Evolutionary conservation across 805 yeast genomes (phyloP), one percentile per base, ranked within the genome.

Genomic region (Schizosaccharomyces octosporus): DNA sequence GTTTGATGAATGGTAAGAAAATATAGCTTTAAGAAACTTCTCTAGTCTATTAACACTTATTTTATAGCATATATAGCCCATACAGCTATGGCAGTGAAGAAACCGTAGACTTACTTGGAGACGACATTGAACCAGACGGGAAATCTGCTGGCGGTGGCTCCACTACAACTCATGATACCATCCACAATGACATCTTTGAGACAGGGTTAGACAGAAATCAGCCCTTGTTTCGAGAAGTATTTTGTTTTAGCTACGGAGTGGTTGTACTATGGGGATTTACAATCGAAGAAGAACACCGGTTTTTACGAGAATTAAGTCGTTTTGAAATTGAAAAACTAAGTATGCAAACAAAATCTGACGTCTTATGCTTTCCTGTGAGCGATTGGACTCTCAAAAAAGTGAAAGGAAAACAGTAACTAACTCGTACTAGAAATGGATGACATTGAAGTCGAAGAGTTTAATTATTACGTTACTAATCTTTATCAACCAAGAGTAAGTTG

Each of bases 211-310:
- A 57, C 48, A 41, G 39, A 21, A 24, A 21, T 11, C 60, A 36
- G 11, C 60, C 60, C 11, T 21, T 57, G 54, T 45, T 42, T 31
- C 43, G 61, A 9, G 97, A 89, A 69, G 75, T 88, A 7, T 93
- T 89, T 68, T 75, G 93, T 6, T 93, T 93, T 73, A 96, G 89
- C 67, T 93, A 93, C 71, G 98, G 98, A 24, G 98, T 93, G n/a
- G 82, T 87, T 41, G 95, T 93, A 1, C 73, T 93, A 75, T 93
- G 98, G 98, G 98, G 98, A 0, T 93, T 87, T 68, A 80, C 87
- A 1, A 78, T 81, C 61, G 78, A 81, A 61, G 97, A 93, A 71
- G 98, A 93, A 69, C 75, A 76, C 61, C 81, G 87, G 60, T 86
- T 93, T 66, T 72, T 93, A 62, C 78, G 78, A 60, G 97, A 90